Percentiles rank a stretch among this genome's conserved stretches.
Conservation (phyloP, 352 stramenopile species). For the Aphanomyces cochlioides region DNA sequence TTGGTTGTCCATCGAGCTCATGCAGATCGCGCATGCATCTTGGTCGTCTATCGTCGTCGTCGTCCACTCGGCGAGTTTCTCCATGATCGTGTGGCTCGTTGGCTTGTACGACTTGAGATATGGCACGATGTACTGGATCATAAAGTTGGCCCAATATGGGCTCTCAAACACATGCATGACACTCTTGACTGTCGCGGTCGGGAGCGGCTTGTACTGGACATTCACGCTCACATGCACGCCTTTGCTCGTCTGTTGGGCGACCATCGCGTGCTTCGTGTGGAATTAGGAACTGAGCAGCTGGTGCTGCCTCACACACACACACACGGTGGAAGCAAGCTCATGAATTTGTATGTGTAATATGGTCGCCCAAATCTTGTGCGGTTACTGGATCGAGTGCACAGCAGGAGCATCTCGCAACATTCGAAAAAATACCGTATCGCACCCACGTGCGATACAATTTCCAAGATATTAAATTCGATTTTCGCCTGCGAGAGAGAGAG, state of each 20-base stretch:
- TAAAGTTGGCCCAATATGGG: conserved; percentile 79
- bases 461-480: conserved; percentile 7
- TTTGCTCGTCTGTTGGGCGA: not conserved
- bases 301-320: not conserved
- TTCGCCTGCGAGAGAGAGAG: conserved; percentile 4
- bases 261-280: not conserved
- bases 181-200: conserved; percentile 56
- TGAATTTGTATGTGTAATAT: conserved; percentile 16
- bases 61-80: conserved; percentile 37
- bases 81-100: conserved; percentile 61
- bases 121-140: conserved; percentile 84
- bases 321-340: conserved; percentile 3
- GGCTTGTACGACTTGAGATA: conserved; percentile 79
- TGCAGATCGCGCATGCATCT: conserved; percentile 30
- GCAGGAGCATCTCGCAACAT: not conserved
- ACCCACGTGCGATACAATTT: not conserved
- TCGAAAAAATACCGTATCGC: conserved; percentile 5
- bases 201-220: conserved; percentile 74
- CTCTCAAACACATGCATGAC: conserved; percentile 82
- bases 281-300: conserved; percentile 16
- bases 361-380: not conserved
- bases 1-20: conserved; percentile 17
- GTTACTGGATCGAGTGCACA: not conserved
- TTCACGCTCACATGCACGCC: conserved; percentile 29
- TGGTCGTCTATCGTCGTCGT: conserved; percentile 21